phyloP scores from a whole-genome alignment of 371 early-diverging fungal species.

The Capniomyces stellatus region DNA sequence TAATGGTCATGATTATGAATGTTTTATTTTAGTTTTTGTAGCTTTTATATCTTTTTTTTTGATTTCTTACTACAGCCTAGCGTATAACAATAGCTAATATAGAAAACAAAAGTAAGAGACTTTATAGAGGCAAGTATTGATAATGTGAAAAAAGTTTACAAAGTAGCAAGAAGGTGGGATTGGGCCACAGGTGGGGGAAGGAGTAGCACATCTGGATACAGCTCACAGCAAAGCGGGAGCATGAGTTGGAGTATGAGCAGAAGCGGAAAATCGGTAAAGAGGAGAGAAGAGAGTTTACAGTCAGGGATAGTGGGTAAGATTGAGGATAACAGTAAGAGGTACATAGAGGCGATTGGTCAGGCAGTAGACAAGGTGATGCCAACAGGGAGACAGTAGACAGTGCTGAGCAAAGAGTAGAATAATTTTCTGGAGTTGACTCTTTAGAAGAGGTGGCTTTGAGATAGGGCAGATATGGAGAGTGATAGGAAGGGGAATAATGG shows the following conservation, averaged over 20 bases:
- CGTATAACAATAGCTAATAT: conserved; percentile 22
- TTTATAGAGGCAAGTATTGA: conserved; percentile 27
- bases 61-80: too few species aligned
- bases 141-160: conserved; percentile 17
- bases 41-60: too few species aligned
- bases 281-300: too few species aligned
- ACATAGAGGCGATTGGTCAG: conserved; percentile 52
- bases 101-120: conserved; percentile 25
- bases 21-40: too few species aligned
- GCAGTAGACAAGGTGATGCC: conserved; percentile 65
- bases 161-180: conserved; percentile 8
- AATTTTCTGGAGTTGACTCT: conserved; percentile 79
- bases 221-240: conserved; percentile 35
- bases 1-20: too few species aligned
- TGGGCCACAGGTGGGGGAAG: neutral
- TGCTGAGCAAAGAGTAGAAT: conserved; percentile 46
- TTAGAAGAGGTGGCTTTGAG: conserved; percentile 59
- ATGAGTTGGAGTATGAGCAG: too few species aligned
- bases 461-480: conserved; percentile 18
- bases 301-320: conserved; percentile 38
- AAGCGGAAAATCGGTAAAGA: too few species aligned
- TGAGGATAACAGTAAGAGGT: conserved; percentile 64
- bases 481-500: neutral
- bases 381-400: conserved; percentile 20
- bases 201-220: conserved; percentile 26